Percentiles rank a stretch among this genome's conserved stretches.
Conservation (phyloP, 179 eudicot species). For the Silene noctiflora region DNA sequence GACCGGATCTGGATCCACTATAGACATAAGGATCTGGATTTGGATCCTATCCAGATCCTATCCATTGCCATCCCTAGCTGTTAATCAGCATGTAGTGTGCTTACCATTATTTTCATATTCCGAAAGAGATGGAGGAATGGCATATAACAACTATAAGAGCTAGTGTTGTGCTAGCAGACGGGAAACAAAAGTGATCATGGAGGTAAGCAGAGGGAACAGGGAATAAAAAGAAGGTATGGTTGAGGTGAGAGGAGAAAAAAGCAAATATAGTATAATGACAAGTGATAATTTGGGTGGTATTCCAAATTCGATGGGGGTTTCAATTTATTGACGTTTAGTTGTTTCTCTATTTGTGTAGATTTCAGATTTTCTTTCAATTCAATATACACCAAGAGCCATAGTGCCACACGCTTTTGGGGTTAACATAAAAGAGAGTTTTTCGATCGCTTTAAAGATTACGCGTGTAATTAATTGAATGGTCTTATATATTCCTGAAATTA, state of each 20-base stretch:
- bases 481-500: background rate
- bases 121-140: background rate
- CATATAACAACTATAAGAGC: background rate
- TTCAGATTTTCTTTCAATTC: background rate
- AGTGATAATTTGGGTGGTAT: conserved; percentile 1
- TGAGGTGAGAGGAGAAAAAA: too few species aligned
- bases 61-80: too few species aligned
- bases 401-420: background rate
- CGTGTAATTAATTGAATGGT: background rate
- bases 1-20: too few species aligned
- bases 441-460: background rate
- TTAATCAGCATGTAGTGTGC: background rate
- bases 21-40: too few species aligned
- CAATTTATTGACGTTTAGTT: background rate
- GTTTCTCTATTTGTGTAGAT: background rate
- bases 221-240: background rate
- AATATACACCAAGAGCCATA: background rate
- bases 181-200: background rate
- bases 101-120: background rate
- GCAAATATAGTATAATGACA: background rate
- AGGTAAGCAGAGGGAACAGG: background rate
- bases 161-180: background rate
- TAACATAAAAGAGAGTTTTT: background rate
- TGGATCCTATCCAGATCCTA: too few species aligned
- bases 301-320: background rate